Evolutionary conservation across 768 basidiomycete species (phyloP).

Genomic region (Boletus rubescentipes): DNA sequence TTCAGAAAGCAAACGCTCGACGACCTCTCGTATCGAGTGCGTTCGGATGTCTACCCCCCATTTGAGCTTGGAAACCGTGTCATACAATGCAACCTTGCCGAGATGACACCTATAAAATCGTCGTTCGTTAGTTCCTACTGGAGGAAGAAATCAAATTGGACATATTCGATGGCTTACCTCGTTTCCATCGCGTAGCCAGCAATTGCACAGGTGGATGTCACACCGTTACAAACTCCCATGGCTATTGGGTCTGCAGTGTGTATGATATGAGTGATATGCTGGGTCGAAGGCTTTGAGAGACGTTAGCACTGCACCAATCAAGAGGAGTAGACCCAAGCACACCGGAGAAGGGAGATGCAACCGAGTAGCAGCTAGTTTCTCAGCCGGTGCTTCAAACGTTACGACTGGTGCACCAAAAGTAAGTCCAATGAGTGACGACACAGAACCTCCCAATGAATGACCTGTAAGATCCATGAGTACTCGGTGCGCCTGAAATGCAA

Average conservation of each 20-base stretch:
- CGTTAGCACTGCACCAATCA: background rate
- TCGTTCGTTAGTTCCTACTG: background rate
- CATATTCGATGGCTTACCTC: constrained; percentile 33
- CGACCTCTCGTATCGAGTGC: constrained; percentile 67
- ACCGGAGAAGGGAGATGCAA: constrained; percentile 89
- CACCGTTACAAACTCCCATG: constrained; percentile 79
- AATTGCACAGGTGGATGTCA: constrained; percentile 73
- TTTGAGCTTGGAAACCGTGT: constrained; percentile 76
- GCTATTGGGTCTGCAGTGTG: constrained; percentile 95
- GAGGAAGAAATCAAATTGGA: background rate
- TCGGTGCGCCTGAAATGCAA: background rate
- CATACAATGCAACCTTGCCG: constrained; percentile 79
- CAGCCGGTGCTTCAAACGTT: constrained; percentile 83
- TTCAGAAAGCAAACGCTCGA: constrained; percentile 62
- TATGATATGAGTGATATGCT: constrained; percentile 84
- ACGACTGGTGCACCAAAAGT: constrained; percentile 95
- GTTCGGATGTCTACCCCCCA: constrained; percentile 79
- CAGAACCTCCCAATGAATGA: constrained; percentile 83
- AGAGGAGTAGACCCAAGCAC: constrained; percentile 21
- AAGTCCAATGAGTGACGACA: constrained; percentile 79
- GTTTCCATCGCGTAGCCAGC: constrained; percentile 87
- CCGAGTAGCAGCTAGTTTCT: constrained; percentile 66
- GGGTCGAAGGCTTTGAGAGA: constrained; percentile 54
- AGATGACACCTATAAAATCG: constrained; percentile 68
- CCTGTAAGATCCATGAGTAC: constrained; percentile 24